Evolutionary conservation across 169 alveolate species (phyloP).

Genomic region (Plasmodium fragile): DNA sequence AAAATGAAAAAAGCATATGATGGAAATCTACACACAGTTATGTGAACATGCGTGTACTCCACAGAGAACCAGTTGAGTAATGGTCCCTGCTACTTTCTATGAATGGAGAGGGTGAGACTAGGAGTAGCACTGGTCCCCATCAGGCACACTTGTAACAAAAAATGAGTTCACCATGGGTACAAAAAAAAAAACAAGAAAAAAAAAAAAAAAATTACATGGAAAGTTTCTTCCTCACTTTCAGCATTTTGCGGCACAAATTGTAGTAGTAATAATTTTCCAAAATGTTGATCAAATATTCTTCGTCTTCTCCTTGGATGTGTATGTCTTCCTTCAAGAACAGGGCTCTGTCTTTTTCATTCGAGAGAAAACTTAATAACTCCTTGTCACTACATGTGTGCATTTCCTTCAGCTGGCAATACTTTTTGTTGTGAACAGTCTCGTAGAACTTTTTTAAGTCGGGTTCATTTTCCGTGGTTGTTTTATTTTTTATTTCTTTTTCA

Average conservation of each 20-base stretch:
- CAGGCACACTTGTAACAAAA: background rate
- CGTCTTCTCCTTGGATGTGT: conserved; percentile 11
- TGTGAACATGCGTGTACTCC: background rate
- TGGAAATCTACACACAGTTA: background rate
- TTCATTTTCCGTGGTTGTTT: background rate
- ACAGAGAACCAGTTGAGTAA: background rate
- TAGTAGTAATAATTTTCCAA: conserved; percentile 20
- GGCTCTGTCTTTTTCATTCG: conserved; percentile 3
- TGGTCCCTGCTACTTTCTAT: background rate
- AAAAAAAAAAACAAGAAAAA: background rate
- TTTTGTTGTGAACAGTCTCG: conserved; percentile 7
- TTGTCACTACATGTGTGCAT: conserved; percentile 19
- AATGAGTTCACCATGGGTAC: background rate
- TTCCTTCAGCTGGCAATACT: conserved; percentile 7
- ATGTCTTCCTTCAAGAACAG: conserved; percentile 16
- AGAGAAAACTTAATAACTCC: conserved; percentile 16
- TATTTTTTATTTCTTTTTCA: background rate
- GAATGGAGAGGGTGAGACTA: background rate
- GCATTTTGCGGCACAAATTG: conserved; percentile 1
- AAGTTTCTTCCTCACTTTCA: conserved; percentile 3
- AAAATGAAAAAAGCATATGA: background rate
- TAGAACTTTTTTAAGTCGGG: background rate
- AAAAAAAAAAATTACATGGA: background rate
- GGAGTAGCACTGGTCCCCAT: background rate
- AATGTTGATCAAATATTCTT: background rate